Evolutionary conservation across 352 stramenopile genomes (phyloP).

Genomic region (Phytopythium helicoides): DNA sequence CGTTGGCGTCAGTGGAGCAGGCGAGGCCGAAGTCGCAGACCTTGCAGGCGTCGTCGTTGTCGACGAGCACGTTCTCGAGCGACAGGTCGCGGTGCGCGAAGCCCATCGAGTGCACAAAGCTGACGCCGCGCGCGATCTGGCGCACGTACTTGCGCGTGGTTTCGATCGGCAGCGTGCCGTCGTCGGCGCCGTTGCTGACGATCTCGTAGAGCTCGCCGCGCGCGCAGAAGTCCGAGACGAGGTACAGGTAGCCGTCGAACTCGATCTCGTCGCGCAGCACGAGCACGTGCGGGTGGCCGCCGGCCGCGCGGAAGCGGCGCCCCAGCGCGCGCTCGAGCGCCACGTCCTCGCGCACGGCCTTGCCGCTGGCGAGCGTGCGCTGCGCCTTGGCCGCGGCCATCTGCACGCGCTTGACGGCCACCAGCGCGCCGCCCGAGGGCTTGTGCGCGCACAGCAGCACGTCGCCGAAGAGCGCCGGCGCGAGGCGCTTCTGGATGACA

Average conservation of each 20-base stretch:
- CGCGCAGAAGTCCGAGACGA: constrained; percentile 74
- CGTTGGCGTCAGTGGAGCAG: constrained; percentile 35
- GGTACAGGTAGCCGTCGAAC: constrained; percentile 76
- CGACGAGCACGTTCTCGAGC: constrained; percentile 84
- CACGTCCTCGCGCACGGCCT: constrained; percentile 79
- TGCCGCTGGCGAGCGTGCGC: constrained; percentile 61
- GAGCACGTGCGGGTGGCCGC: constrained; percentile 65
- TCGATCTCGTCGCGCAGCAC: constrained; percentile 73
- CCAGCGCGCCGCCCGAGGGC: constrained; percentile 42
- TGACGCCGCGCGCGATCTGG: constrained; percentile 67
- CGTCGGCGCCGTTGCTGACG: constrained; percentile 30
- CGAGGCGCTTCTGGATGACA: constrained; percentile 73
- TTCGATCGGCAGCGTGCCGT: constrained; percentile 44
- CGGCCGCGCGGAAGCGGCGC: constrained; percentile 53
- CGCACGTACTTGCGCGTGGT: constrained; percentile 52
- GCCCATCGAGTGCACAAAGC: constrained; percentile 72
- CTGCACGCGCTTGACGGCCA: constrained; percentile 81
- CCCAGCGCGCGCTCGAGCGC: constrained; percentile 74
- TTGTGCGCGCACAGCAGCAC: constrained; percentile 75
- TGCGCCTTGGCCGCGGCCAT: constrained; percentile 56
- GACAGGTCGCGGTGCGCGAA: constrained; percentile 83
- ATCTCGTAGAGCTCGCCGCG: constrained; percentile 79
- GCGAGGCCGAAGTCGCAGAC: constrained; percentile 83
- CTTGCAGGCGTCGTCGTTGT: constrained; percentile 64
- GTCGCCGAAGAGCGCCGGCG: constrained; percentile 75